A percentile compares a stretch with the other conserved stretches of the same genome.
These are phyloP conservation scores for Paratinospora sagittata DNA, from an alignment of 164 flowering plant genomes.

Conservation along the genomic window DNA sequence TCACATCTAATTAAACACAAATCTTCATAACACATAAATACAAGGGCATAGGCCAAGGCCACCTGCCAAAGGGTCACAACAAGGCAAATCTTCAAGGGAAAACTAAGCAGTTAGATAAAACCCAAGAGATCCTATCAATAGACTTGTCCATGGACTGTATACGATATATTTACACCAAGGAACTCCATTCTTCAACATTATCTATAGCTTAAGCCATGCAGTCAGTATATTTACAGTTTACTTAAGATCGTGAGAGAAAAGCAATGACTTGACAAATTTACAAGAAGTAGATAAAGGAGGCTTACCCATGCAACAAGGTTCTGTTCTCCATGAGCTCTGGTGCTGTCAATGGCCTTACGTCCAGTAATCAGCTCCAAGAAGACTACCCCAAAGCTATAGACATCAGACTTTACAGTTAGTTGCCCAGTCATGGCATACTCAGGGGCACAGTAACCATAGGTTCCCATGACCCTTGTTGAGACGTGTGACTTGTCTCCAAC, in stretches of 20 bases:
- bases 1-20: too few relatives aligned
- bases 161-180: neutral
- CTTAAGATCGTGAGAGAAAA: neutral
- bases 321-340: slow-evolving; percentile 32
- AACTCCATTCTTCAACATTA: neutral
- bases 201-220: neutral
- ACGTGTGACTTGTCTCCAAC: slow-evolving; percentile 43
- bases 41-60: too few relatives aligned
- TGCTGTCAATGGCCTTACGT: slow-evolving; percentile 39
- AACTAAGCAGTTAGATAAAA: neutral
- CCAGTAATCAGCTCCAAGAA: slow-evolving; percentile 50
- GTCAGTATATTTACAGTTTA: neutral
- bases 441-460: slow-evolving; percentile 54
- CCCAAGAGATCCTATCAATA: neutral
- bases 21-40: too few relatives aligned
- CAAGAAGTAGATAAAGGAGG: neutral
- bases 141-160: neutral
- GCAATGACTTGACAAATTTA: neutral
- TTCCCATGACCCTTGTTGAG: slow-evolving; percentile 56
- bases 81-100: neutral
- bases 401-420: slow-evolving; percentile 45
- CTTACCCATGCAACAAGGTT: slow-evolving; percentile 46
- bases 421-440: slow-evolving; percentile 55
- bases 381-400: slow-evolving; percentile 53
- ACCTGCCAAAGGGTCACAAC: neutral